Conservation (phyloP, 306 rosid genomes). For the Dryas drummondii region DNA sequence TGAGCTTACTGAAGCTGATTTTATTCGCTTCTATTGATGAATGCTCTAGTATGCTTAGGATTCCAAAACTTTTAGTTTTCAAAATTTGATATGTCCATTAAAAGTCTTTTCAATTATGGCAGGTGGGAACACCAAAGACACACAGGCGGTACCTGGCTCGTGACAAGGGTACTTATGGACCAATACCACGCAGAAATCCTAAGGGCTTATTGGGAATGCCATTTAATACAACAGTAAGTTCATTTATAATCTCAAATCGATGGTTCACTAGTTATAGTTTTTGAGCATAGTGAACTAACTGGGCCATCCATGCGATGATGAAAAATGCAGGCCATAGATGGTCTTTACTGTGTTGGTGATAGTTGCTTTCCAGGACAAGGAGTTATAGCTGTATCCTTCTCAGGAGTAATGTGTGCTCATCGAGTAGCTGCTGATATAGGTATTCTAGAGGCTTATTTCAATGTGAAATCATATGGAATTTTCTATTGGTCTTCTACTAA, state of each 20-base stretch:
- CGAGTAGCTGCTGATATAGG: slow-evolving; percentile 97
- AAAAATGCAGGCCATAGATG: slow-evolving; percentile 69
- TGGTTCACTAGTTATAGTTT: slow-evolving; percentile 20
- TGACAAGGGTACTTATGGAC: slow-evolving; percentile 86
- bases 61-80: background rate
- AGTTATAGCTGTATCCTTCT: slow-evolving; percentile 93
- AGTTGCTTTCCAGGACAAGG: slow-evolving; percentile 99
- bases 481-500: slow-evolving; percentile 1
- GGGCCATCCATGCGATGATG: slow-evolving; percentile 8
- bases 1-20: slow-evolving; percentile 1
- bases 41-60: background rate
- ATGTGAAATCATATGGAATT: background rate
- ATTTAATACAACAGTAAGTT: slow-evolving; percentile 86
- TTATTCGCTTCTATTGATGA: background rate
- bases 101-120: slow-evolving; percentile 23
- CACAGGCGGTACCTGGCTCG: slow-evolving; percentile 88
- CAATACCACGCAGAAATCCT: slow-evolving; percentile 80
- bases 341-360: slow-evolving; percentile 97
- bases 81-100: background rate
- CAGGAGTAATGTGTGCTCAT: slow-evolving; percentile 96
- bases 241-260: slow-evolving; percentile 14
- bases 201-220: slow-evolving; percentile 98
- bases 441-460: slow-evolving; percentile 30
- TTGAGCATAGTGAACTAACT: slow-evolving; percentile 17
- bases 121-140: slow-evolving; percentile 98